Evolutionary conservation across 768 basidiomycete species (phyloP), one percentile per base, ranked within the genome.

Genomic region (Tricholoma sp.): DNA sequence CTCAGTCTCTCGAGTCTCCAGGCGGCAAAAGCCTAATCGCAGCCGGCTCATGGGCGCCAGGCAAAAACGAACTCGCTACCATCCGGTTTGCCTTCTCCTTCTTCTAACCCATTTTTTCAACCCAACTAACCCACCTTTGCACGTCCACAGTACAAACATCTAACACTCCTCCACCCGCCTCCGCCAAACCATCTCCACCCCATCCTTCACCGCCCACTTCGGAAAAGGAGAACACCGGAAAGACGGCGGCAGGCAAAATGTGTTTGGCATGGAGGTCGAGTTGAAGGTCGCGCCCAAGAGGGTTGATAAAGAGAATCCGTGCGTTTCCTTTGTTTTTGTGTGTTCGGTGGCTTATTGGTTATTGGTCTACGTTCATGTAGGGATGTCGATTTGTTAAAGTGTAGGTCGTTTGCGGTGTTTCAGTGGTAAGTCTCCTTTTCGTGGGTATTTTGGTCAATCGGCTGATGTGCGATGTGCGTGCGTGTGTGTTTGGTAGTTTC

Each of bases 261-360:
- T 99, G 1, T 99, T 95, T 69, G 95, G 96, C 0, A 68, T 71
- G 56, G 92, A 95, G 2, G 94, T 93, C 63, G 87, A 93, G 67
- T 74, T 97, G 29, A 98, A 97, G 74, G 84, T 83, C 0, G 91
- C 94, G 5, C 95, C 95, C 0, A 98, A 97, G 66, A 94, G 94
- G 0, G 73, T 96, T 8, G 82, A 83, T 52, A 98, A 94, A 71
- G 79, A 79, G 29, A 94, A 98, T 67, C 77, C 78, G 89, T 91
- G n/a, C n/a, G n/a, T n/a, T n/a, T n/a, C n/a, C n/a, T n/a, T n/a
- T n/a, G n/a, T n/a, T n/a, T n/a, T n/a, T n/a, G n/a, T n/a, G n/a
- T n/a, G n/a, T n/a, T n/a, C n/a, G n/a, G n/a, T n/a, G n/a, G n/a
- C n/a, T n/a, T n/a, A n/a, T n/a, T n/a, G n/a, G n/a, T n/a, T n/a